phyloP scores from a whole-genome alignment of 2,329 filamentous ascomycete genomes.

The Ophiostoma tasmaniense region DNA sequence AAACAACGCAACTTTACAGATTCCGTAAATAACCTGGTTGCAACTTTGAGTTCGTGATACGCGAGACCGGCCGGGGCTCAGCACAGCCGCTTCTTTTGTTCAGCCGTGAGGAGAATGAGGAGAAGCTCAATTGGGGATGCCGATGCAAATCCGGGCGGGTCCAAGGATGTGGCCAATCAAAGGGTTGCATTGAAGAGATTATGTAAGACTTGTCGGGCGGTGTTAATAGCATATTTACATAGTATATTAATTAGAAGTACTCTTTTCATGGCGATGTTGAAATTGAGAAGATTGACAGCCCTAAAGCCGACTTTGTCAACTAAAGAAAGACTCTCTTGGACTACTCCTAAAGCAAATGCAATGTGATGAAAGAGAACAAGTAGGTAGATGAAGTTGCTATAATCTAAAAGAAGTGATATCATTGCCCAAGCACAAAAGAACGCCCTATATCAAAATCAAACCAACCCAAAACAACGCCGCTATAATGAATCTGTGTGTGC shows the following conservation, averaged over 20 bases:
- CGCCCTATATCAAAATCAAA: background rate
- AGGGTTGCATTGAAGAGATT: background rate
- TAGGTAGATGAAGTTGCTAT: background rate
- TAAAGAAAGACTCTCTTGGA: background rate
- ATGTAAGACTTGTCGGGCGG: background rate
- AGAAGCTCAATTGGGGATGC: constrained; percentile 16
- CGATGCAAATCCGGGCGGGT: constrained; percentile 22
- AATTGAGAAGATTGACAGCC: no score
- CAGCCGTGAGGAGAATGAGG: background rate
- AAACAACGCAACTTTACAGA: background rate
- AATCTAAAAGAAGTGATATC: background rate
- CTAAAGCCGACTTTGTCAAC: background rate
- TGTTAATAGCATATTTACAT: no score
- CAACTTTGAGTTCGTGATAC: background rate
- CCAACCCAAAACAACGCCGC: no score
- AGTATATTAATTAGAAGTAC: no score
- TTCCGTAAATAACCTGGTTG: background rate
- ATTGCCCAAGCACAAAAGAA: background rate
- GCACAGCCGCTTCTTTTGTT: background rate
- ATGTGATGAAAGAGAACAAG: background rate
- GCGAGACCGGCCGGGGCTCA: background rate
- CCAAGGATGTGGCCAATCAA: background rate
- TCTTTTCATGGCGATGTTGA: no score
- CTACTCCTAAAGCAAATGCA: background rate
- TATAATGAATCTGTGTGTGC: background rate